A percentile compares a stretch with the other conserved stretches of the same genome.
These are phyloP conservation scores for Xylaria acuta DNA, from an alignment of 495 filamentous ascomycete genomes.

Conservation along the genomic window DNA sequence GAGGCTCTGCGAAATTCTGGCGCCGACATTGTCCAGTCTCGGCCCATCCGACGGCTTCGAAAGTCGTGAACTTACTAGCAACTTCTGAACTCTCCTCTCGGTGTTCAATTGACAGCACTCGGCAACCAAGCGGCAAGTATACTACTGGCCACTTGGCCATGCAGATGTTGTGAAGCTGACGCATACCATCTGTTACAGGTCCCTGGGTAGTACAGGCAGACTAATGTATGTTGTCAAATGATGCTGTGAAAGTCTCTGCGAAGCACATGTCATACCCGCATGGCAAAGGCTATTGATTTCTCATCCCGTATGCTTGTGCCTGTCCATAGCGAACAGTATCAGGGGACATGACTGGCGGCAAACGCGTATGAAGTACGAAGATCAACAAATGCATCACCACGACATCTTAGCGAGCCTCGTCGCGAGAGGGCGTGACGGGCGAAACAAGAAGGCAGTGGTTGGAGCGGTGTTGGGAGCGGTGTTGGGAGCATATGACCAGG, in stretches of 20 bases:
- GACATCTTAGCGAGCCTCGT: not conserved
- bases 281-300: not conserved
- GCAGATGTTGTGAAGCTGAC: conserved; percentile 8
- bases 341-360: conserved; percentile 5
- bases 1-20: conserved; percentile 6
- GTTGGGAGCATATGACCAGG: conserved; percentile 6
- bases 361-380: conserved; percentile 9
- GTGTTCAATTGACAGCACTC: not conserved
- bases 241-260: conserved; percentile 15
- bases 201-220: conserved; percentile 4
- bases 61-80: not conserved
- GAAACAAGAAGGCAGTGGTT: not conserved
- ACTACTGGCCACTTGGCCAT: conserved; percentile 9
- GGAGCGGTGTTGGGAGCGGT: not conserved
- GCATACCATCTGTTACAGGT: not conserved
- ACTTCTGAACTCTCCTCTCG: not conserved
- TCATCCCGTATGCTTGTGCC: not conserved
- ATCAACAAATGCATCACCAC: not conserved
- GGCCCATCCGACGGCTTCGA: not conserved
- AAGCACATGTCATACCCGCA: conserved; percentile 20
- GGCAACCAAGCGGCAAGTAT: conserved; percentile 2
- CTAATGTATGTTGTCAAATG: conserved; percentile 9
- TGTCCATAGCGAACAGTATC: not conserved
- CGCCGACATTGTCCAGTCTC: not conserved
- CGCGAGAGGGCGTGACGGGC: not conserved